Conservation (phyloP, 495 filamentous ascomycete species). For the Margaritispora aquatica region DNA sequence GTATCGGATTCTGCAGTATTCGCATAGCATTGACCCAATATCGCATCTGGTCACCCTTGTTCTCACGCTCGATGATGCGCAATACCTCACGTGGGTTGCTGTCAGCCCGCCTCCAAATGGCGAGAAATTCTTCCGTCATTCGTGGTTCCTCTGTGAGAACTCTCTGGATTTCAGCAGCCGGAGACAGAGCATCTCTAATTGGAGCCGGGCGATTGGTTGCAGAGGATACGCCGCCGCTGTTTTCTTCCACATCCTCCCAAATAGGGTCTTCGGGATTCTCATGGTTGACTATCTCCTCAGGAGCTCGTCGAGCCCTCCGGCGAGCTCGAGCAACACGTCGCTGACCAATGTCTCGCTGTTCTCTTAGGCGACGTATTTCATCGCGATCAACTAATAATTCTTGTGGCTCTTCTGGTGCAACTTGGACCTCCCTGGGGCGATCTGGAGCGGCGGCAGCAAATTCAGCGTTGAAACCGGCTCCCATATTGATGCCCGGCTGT, state of each 20-base stretch:
- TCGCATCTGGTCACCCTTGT: conserved; percentile 47
- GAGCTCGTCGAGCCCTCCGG: conserved; percentile 13
- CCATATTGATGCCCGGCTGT: conserved; percentile 70
- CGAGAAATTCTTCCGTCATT: conserved; percentile 22
- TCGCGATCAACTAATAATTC: not conserved
- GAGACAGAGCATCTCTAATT: conserved; percentile 10
- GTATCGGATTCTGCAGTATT: conserved; percentile 6
- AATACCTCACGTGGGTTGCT: conserved; percentile 55
- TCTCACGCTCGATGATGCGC: conserved; percentile 55
- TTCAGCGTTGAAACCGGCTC: conserved; percentile 43
- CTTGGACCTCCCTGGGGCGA: conserved; percentile 36
- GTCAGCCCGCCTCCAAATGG: conserved; percentile 28
- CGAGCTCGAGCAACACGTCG: conserved; percentile 19
- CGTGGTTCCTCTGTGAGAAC: conserved; percentile 19
- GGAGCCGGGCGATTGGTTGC: conserved; percentile 7
- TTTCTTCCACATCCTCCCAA: not conserved
- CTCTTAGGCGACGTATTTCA: not conserved
- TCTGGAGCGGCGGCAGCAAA: conserved; percentile 26
- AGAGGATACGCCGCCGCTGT: too few relatives aligned
- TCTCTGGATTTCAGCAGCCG: conserved; percentile 21
- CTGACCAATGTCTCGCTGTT: conserved; percentile 3
- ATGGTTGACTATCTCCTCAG: conserved; percentile 8
- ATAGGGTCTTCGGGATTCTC: not conserved
- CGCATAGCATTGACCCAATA: conserved; percentile 37
- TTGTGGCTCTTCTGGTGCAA: conserved; percentile 23